Percentiles rank a stretch among this genome's conserved stretches.
Evolutionary conservation across 2,329 filamentous ascomycete species (phyloP).

Genomic region (Exophiala lecanii-corni): DNA sequence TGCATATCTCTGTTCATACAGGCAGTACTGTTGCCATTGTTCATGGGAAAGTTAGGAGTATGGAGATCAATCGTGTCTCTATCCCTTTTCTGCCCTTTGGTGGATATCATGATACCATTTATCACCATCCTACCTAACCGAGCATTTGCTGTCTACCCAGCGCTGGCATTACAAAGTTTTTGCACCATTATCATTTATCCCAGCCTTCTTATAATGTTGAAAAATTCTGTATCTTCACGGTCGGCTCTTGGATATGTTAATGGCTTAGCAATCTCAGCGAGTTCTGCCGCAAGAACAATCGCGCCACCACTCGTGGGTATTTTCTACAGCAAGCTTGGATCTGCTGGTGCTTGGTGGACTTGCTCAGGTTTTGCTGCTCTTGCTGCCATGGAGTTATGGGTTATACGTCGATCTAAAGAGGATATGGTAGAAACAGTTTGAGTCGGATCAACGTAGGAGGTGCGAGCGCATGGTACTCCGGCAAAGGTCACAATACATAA

Average conservation of each 20-base stretch:
- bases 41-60: conserved; percentile 55
- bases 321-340: conserved; percentile 57
- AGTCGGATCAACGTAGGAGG: no score
- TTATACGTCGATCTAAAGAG: conserved; percentile 33
- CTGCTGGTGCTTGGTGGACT: conserved; percentile 60
- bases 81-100: conserved; percentile 57
- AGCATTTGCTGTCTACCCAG: conserved; percentile 54
- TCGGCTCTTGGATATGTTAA: conserved; percentile 61
- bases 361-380: conserved; percentile 54
- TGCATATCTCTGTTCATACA: conserved; percentile 57
- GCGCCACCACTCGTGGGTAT: conserved; percentile 62
- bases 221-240: conserved; percentile 57
- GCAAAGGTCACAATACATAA: no score
- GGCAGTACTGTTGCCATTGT: conserved; percentile 57
- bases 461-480: no score
- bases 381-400: conserved; percentile 59
- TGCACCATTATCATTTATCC: conserved; percentile 63
- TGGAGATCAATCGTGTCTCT: conserved; percentile 56
- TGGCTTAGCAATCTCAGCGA: conserved; percentile 61
- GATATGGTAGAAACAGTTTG: conserved; percentile 10
- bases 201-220: conserved; percentile 62
- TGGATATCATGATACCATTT: conserved; percentile 56
- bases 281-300: conserved; percentile 63
- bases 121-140: conserved; percentile 53
- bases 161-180: conserved; percentile 55